These are phyloP conservation scores for Pseudocercospora ulei DNA, from an alignment of 2,329 filamentous ascomycete genomes.

Conservation along the genomic window DNA sequence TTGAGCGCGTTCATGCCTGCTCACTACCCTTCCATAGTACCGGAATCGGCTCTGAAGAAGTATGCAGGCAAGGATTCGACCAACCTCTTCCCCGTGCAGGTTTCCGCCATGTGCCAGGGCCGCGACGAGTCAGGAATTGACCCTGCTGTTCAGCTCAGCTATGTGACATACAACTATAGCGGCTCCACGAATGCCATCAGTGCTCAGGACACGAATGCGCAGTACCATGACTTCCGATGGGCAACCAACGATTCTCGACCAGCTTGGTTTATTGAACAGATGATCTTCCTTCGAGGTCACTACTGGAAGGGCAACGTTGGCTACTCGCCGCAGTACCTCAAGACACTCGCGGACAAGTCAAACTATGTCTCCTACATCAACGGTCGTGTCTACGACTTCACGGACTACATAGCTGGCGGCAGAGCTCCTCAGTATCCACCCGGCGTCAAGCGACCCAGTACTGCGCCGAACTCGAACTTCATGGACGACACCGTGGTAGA, in stretches of 20 bases:
- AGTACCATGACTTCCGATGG: constrained; percentile 87
- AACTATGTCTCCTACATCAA: constrained; percentile 69
- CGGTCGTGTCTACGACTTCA: constrained; percentile 76
- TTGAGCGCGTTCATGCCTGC: constrained; percentile 60
- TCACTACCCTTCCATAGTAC: constrained; percentile 66
- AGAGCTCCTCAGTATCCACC: constrained; percentile 52
- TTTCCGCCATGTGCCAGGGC: constrained; percentile 81
- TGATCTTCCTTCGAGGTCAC: constrained; percentile 63
- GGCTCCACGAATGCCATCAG: constrained; percentile 57
- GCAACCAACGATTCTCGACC: constrained; percentile 71
- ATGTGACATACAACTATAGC: constrained; percentile 64
- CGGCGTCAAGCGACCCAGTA: constrained; percentile 44
- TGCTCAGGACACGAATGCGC: constrained; percentile 58
- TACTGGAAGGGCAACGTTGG: constrained; percentile 84
- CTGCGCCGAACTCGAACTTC: constrained; percentile 56
- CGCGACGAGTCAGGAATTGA: constrained; percentile 57
- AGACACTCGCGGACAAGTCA: constrained; percentile 47
- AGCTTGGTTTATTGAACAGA: constrained; percentile 89
- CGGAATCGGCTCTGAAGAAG: constrained; percentile 55
- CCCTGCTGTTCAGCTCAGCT: constrained; percentile 71
- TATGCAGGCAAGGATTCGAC: constrained; percentile 88
- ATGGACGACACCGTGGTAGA: constrained; percentile 66
- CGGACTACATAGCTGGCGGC: constrained; percentile 68
- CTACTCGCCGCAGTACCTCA: constrained; percentile 68
- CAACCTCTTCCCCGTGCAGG: constrained; percentile 81